A percentile compares a stretch with the other conserved stretches of the same genome.
phyloP scores from a whole-genome alignment of 352 stramenopile species.

The Hyaloperonospora brassicae region DNA sequence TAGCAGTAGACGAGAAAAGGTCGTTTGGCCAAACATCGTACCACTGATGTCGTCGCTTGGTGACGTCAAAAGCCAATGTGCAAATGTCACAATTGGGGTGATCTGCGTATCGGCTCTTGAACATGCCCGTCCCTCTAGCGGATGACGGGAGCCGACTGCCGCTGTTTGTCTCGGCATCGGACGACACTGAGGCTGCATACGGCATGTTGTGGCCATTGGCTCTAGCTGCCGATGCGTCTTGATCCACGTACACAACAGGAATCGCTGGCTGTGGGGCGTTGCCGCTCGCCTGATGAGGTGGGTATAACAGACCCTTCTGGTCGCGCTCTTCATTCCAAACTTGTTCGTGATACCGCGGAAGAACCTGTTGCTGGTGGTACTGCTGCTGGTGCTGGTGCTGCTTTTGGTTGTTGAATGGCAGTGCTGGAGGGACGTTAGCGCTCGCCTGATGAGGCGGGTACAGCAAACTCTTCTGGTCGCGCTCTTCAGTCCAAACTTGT shows the following conservation, averaged over 20 bases:
- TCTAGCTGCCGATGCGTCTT: conserved; percentile 4
- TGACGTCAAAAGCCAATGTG: conserved; percentile 48
- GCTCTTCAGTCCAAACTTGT: conserved; percentile 22
- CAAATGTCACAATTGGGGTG: conserved; percentile 67
- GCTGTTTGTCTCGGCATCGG: conserved; percentile 4
- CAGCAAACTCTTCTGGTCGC: conserved; percentile 24
- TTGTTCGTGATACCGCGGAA: conserved; percentile 23
- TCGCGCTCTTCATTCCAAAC: conserved; percentile 21
- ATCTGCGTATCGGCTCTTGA: conserved; percentile 43
- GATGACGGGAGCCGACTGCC: not conserved
- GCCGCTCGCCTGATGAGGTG: conserved; percentile 2
- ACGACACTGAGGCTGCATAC: conserved; percentile 9
- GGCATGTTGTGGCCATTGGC: conserved; percentile 14
- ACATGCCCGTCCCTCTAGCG: conserved; percentile 21
- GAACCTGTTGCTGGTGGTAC: no score
- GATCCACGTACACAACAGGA: conserved; percentile 27
- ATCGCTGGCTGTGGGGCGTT: conserved; percentile 15
- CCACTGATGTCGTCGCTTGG: conserved; percentile 57
- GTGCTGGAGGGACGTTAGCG: conserved; percentile 6
- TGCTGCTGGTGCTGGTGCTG: conserved; percentile 5
- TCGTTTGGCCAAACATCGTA: conserved; percentile 9
- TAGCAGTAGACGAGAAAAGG: not conserved
- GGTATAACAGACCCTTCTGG: conserved; percentile 27
- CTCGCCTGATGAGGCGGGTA: conserved; percentile 10
- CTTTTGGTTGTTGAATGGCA: not conserved